Evolutionary conservation across 257 asterid species (phyloP).

Genomic region (Pogostemon cablin): DNA sequence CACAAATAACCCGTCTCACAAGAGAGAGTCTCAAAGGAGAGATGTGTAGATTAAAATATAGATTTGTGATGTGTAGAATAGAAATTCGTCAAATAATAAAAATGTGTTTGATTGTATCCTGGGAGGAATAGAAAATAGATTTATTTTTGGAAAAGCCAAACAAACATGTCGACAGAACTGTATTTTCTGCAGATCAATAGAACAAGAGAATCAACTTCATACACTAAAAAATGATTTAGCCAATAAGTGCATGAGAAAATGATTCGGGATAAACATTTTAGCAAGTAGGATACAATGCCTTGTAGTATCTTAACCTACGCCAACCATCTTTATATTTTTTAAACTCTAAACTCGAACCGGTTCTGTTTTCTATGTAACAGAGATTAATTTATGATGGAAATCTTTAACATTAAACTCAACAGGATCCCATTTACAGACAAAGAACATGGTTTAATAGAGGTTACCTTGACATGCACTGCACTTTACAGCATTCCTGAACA

Average conservation of each 20-base stretch:
- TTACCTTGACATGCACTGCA: conserved; percentile 85
- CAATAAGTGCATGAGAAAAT: neutral
- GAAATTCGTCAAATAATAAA: no score
- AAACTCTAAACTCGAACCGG: conserved; percentile 14
- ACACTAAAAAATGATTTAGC: neutral
- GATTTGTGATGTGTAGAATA: neutral
- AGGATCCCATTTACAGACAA: conserved; percentile 6
- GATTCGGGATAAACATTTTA: neutral
- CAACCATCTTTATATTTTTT: neutral
- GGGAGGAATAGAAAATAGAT: neutral
- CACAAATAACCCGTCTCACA: no score
- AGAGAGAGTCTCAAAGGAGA: no score
- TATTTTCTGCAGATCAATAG: neutral
- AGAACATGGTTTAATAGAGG: conserved; percentile 24
- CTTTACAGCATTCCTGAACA: conserved; percentile 63
- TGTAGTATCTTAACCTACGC: neutral
- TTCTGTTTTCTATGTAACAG: neutral
- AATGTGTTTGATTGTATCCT: neutral
- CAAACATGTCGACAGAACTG: neutral
- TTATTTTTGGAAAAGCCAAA: neutral
- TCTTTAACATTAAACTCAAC: conserved; percentile 17
- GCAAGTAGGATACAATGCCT: neutral
- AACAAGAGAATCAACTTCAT: neutral
- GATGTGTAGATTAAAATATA: neutral
- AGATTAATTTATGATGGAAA: conserved; percentile 7